These are phyloP conservation scores for Blumeria hordei DNA, from an alignment of 2,329 filamentous ascomycete species.

Conservation along the genomic window DNA sequence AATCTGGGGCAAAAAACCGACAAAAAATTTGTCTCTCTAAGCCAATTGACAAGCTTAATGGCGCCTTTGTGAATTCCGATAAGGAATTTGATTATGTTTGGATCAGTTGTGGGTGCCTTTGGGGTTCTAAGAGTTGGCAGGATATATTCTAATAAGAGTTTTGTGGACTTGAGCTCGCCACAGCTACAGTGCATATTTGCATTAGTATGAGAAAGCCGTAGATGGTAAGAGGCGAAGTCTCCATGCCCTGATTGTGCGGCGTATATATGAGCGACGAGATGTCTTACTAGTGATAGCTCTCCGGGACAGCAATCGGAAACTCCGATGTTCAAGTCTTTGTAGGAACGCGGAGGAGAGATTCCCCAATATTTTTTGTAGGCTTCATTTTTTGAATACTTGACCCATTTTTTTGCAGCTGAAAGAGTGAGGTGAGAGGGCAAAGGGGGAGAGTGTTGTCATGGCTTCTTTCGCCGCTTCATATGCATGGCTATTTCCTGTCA, in stretches of 20 bases:
- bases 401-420: background rate
- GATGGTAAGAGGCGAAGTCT: background rate
- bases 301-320: background rate
- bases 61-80: background rate
- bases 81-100: background rate
- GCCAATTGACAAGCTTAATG: background rate
- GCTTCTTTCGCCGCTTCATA: background rate
- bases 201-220: background rate
- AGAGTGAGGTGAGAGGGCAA: background rate
- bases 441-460: background rate
- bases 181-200: background rate
- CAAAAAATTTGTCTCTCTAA: background rate
- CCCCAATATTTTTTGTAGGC: background rate
- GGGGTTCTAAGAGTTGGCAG: background rate
- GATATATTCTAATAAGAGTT: background rate
- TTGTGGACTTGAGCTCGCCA: background rate
- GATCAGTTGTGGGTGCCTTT: background rate
- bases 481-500: background rate
- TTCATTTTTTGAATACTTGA: background rate
- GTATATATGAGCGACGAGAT: background rate
- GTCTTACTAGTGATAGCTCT: background rate
- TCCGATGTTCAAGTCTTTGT: background rate
- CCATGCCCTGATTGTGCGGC: background rate
- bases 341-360: background rate
- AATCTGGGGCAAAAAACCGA: background rate